Conservation (phyloP, 768 basidiomycete genomes). For the Mycena vulgaris region DNA sequence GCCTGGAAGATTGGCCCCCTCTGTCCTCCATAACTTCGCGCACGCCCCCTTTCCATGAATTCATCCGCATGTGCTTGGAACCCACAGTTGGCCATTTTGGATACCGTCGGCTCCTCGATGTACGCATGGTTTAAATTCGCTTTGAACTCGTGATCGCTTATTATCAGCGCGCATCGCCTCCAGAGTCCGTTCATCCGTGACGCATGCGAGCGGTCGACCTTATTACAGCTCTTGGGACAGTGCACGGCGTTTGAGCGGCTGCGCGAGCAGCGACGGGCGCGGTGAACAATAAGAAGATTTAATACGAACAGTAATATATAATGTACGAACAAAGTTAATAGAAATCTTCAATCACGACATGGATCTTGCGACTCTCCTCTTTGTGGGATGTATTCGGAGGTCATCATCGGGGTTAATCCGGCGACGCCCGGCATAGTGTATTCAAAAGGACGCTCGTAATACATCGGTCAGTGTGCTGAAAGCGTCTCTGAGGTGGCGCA, state of each 20-base stretch:
- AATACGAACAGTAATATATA: too few species aligned
- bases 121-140: too few species aligned
- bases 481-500: too few species aligned
- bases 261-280: constrained; percentile 48
- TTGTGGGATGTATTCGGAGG: too few species aligned
- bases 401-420: too few species aligned
- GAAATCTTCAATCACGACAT: too few species aligned
- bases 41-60: constrained; percentile 62
- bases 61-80: constrained; percentile 60
- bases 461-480: too few species aligned
- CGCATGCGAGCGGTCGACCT: constrained; percentile 56
- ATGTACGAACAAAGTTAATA: too few species aligned
- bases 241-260: constrained; percentile 46
- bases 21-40: constrained; percentile 56
- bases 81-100: constrained; percentile 44
- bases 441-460: too few species aligned
- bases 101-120: constrained; percentile 53
- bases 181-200: constrained; percentile 61
- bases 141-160: neutral
- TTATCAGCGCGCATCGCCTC: neutral
- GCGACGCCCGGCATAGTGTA: too few species aligned
- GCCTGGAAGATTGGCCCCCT: constrained; percentile 37
- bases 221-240: constrained; percentile 58
- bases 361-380: too few species aligned
- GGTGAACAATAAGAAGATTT: too few species aligned